These are phyloP conservation scores for Xylariales sp. DNA, from an alignment of 2,329 filamentous ascomycete genomes.

Conservation along the genomic window DNA sequence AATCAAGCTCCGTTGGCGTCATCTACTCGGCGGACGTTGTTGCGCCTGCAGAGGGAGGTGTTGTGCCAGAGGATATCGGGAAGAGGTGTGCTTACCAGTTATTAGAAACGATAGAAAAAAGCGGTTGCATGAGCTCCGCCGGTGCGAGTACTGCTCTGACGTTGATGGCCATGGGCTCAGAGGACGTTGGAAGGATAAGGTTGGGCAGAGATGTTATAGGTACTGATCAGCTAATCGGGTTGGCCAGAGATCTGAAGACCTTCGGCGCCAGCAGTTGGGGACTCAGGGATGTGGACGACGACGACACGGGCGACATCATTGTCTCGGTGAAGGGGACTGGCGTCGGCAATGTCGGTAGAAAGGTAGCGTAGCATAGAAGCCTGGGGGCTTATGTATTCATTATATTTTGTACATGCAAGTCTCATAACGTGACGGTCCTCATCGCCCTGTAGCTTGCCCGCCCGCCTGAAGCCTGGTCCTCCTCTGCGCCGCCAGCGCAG, in stretches of 20 bases:
- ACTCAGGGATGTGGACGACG: slow-evolving; percentile 66
- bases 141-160: slow-evolving; percentile 73
- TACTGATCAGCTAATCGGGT: slow-evolving; percentile 71
- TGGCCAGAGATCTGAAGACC: slow-evolving; percentile 80
- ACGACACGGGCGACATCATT: slow-evolving; percentile 69
- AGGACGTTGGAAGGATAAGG: slow-evolving; percentile 85
- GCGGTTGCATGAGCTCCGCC: slow-evolving; percentile 73
- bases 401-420: slow-evolving; percentile 24
- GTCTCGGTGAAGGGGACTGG: slow-evolving; percentile 90
- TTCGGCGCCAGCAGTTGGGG: slow-evolving; percentile 93
- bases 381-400: slow-evolving; percentile 19
- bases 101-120: slow-evolving; percentile 74
- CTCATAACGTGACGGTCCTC: too few species aligned
- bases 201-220: slow-evolving; percentile 78
- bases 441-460: slow-evolving; percentile 8
- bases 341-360: slow-evolving; percentile 91
- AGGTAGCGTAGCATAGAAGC: slow-evolving; percentile 57
- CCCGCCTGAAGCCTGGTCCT: slow-evolving; percentile 27
- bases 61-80: slow-evolving; percentile 86
- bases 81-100: slow-evolving; percentile 85
- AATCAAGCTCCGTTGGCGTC: slow-evolving; percentile 76
- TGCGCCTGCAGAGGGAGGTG: slow-evolving; percentile 71
- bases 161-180: slow-evolving; percentile 96
- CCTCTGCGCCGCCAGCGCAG: slow-evolving; percentile 44
- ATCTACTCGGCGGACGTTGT: slow-evolving; percentile 84